Evolutionary conservation across 2,329 filamentous ascomycete species (phyloP).

Genomic region (Nigrograna mackinnonii): DNA sequence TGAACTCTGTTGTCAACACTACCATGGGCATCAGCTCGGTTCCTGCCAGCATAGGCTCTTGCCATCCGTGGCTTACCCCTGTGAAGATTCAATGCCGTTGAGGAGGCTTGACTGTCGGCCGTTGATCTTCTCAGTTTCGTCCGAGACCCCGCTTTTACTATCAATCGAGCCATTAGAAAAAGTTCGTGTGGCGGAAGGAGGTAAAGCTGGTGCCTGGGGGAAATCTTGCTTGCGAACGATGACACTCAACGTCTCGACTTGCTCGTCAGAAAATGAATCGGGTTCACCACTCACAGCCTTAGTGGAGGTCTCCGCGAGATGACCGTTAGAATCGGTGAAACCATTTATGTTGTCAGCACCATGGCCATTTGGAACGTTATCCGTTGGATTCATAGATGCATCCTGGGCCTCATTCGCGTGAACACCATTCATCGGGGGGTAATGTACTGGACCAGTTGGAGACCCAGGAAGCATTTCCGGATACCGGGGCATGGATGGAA

Average conservation of each 20-base stretch:
- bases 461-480: slow-evolving; percentile 25
- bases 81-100: slow-evolving; percentile 37
- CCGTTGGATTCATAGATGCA: slow-evolving; percentile 7
- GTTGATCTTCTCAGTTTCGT: slow-evolving; percentile 49
- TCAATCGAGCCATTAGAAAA: slow-evolving; percentile 62
- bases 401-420: slow-evolving; percentile 21
- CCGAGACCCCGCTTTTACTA: slow-evolving; percentile 51
- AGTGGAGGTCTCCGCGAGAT: slow-evolving; percentile 27
- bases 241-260: slow-evolving; percentile 56
- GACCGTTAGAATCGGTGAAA: slow-evolving; percentile 24
- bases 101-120: slow-evolving; percentile 40
- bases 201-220: slow-evolving; percentile 32
- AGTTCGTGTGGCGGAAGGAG: slow-evolving; percentile 43
- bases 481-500: slow-evolving; percentile 30
- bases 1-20: slow-evolving; percentile 24
- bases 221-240: slow-evolving; percentile 51
- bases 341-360: slow-evolving; percentile 15
- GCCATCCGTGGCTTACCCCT: slow-evolving; percentile 30
- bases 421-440: slow-evolving; percentile 32
- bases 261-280: slow-evolving; percentile 57
- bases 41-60: slow-evolving; percentile 10
- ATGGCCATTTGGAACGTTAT: slow-evolving; percentile 23
- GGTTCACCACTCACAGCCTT: slow-evolving; percentile 39
- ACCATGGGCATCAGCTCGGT: slow-evolving; percentile 20
- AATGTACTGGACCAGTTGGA: slow-evolving; percentile 16